A percentile compares a stretch with the other conserved stretches of the same genome.
Conservation (phyloP, 306 rosid species). For the Fragaria iinumae region DNA sequence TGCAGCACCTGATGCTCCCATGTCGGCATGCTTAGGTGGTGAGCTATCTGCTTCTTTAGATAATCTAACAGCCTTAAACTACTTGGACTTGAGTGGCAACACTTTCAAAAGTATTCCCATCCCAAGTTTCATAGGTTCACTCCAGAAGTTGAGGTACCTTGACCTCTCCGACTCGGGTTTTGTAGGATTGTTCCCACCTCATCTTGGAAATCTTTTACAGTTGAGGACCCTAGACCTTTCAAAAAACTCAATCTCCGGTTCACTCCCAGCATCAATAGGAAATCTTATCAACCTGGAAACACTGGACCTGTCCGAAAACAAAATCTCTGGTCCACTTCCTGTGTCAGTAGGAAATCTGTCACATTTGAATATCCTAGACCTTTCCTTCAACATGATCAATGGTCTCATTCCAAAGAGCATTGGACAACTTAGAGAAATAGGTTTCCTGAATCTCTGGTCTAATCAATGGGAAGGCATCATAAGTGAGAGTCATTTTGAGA, state of each 20-base stretch:
- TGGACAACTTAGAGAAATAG: background rate
- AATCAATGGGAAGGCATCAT: background rate
- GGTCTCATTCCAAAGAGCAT: background rate
- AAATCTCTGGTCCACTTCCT: background rate
- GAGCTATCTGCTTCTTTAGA: background rate
- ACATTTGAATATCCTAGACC: background rate
- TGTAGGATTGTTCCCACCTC: background rate
- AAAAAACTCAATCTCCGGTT: background rate
- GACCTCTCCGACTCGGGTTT: background rate
- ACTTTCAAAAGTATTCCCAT: background rate
- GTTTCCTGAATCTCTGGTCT: background rate
- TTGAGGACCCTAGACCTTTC: background rate
- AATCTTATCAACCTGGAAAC: background rate
- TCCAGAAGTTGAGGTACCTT: background rate
- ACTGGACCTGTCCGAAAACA: background rate
- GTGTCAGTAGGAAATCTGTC: background rate
- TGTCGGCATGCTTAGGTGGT: background rate
- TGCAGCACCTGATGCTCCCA: background rate
- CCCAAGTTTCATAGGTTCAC: slow-evolving; percentile 1
- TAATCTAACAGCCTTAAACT: background rate
- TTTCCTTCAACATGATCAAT: background rate
- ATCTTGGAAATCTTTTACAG: background rate
- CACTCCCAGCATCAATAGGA: background rate
- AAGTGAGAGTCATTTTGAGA: background rate
- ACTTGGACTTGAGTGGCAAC: background rate